Percentiles rank a stretch among this genome's conserved stretches.
phyloP scores from a whole-genome alignment of 2,329 filamentous ascomycete species.

The Trichoderma semiorbis region DNA sequence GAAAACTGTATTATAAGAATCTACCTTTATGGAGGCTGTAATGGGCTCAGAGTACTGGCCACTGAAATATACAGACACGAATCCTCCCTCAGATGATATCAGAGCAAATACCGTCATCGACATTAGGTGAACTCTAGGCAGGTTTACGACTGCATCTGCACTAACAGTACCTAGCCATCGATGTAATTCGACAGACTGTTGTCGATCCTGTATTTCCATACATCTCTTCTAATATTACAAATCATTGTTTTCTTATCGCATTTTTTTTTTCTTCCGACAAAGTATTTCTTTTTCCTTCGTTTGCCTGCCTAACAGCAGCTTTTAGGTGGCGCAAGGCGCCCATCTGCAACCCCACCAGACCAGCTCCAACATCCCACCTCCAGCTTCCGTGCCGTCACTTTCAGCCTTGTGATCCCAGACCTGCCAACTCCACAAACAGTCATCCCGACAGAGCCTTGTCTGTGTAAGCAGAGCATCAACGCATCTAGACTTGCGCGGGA shows the following conservation, averaged over 20 bases:
- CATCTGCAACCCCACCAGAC: conserved; percentile 12
- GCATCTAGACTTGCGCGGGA: neutral
- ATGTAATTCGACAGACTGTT: neutral
- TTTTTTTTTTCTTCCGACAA: neutral
- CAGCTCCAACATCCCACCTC: conserved; percentile 9
- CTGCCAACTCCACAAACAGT: neutral
- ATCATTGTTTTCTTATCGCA: neutral
- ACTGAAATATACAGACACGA: neutral
- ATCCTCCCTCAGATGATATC: neutral
- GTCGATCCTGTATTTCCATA: neutral
- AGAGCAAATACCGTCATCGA: neutral
- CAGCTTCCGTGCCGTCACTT: conserved; percentile 14
- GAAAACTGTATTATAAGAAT: conserved; percentile 31
- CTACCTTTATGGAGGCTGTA: neutral
- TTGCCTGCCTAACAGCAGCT: neutral
- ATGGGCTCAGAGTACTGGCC: neutral
- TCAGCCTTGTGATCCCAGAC: conserved; percentile 7
- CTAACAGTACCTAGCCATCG: neutral
- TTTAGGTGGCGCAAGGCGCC: neutral
- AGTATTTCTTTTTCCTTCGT: neutral
- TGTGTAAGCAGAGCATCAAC: neutral
- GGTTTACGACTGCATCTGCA: neutral
- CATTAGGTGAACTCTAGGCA: neutral
- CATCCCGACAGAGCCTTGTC: neutral
- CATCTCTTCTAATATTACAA: neutral